Percentiles rank a stretch among this genome's conserved stretches.
Conservation (phyloP, 805 yeast species). For the Myxozyma geophila region DNA sequence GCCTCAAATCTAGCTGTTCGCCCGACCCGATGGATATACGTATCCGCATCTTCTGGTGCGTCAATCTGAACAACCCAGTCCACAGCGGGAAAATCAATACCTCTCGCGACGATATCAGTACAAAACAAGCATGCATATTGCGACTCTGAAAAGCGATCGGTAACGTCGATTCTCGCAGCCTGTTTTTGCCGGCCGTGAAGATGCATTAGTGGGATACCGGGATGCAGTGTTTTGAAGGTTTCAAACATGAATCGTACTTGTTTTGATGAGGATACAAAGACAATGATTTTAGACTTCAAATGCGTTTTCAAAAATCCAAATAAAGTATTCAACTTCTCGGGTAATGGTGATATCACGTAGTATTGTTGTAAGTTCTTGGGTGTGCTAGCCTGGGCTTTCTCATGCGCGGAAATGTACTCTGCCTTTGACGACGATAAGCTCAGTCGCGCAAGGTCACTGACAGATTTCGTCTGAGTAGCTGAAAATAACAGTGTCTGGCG, state of each 20-base stretch:
- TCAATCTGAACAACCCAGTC: constrained; percentile 99
- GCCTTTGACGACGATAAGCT: constrained; percentile 60
- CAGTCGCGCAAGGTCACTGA: constrained; percentile 79
- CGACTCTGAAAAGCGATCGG: constrained; percentile 96
- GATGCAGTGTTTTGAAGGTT: constrained; percentile 76
- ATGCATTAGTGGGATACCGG: constrained; percentile 95
- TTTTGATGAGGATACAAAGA: constrained; percentile 83
- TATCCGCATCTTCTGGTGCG: constrained; percentile 99
- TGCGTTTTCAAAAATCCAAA: constrained; percentile 89
- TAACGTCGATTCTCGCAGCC: constrained; percentile 91
- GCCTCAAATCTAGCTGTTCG: constrained; percentile 97
- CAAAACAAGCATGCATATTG: constrained; percentile 86
- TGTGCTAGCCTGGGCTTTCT: constrained; percentile 53
- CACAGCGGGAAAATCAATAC: constrained; percentile 96
- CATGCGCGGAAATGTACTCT: constrained; percentile 58
- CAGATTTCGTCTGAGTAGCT: constrained; percentile 86
- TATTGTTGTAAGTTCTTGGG: constrained; percentile 87
- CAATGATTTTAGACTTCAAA: constrained; percentile 75
- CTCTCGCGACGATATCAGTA: constrained; percentile 99
- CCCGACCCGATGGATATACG: constrained; percentile 98
- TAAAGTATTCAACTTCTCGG: constrained; percentile 81
- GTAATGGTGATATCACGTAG: constrained; percentile 69
- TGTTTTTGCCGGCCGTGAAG: constrained; percentile 98
- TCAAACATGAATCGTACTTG: constrained; percentile 91
- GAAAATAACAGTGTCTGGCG: constrained; percentile 85